Base-by-base conservation (phyloP, 306 rosid species). In the Hippophae rhamnoides region DNA sequence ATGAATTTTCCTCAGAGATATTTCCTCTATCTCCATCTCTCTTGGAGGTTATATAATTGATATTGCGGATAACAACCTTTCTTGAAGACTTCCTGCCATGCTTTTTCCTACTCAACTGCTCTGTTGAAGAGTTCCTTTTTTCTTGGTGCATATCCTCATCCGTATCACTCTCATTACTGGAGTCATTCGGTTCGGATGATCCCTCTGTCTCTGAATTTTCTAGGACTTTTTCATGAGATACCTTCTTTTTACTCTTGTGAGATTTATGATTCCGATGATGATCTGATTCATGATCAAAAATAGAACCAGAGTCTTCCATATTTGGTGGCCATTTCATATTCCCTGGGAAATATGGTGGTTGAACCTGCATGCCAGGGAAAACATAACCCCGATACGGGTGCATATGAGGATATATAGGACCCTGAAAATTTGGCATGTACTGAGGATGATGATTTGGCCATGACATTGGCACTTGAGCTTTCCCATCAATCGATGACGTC, bases 21-120 rank as follows among this genome's bases (percentile, higher is more conserved):
- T 82, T 79, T 60, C 81, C 86, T 62, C 69, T 78, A 59, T 79
- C 94, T 53, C 84, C 95, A 63, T 90, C 89, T 70, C 81, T 78
- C 49, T 81, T 87, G 41, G 98, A 85, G 62, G 93, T 86, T 67
- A 93, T 93, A 75, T 93, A 93, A 67, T 93, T 93, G 61, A 93
- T 93, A 75, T 93, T 93, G 46, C 97, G 99, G 56, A 93, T 93
- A 52, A 88, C 95, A 47, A 93, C 99, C 71, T 79, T 86, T 78
- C 99, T 79, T 1, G 95, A 82, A 69, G 94, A 75, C 76, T 82
- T 88, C 78, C 75, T 86, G 58, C 88, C 81, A 8, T 77, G 81
- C 76, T 73, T 86, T 79, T 74, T 85, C 76, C 60, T 81, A 55
- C 48, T 68, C 49, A 18, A 57, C 62, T 62, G 54, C 70, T 76